phyloP scores from a whole-genome alignment of 345 rosid species.

The Citrus sinensis region DNA sequence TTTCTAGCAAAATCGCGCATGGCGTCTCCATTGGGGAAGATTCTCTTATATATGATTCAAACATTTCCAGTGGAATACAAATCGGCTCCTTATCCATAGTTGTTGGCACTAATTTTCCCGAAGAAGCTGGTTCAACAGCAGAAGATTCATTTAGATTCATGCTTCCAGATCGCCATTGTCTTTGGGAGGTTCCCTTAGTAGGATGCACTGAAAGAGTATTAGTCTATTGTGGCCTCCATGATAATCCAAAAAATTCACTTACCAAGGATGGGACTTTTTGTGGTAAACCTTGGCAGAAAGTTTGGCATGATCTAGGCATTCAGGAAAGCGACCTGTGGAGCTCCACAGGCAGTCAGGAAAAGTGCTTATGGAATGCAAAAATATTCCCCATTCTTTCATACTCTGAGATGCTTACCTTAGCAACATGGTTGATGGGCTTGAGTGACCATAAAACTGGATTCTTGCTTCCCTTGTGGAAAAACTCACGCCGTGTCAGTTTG shows the following conservation, averaged over 20 bases:
- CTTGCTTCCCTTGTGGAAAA: slow-evolving; percentile 66
- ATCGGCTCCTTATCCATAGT: slow-evolving; percentile 90
- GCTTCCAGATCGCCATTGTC: slow-evolving; percentile 96
- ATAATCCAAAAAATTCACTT: slow-evolving; percentile 76
- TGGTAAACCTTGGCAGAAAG: slow-evolving; percentile 83
- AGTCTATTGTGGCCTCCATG: slow-evolving; percentile 91
- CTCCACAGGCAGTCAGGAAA: slow-evolving; percentile 46
- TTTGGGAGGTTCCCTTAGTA: slow-evolving; percentile 95
- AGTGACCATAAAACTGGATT: slow-evolving; percentile 35
- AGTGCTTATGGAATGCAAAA: slow-evolving; percentile 93
- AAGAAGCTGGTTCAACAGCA: slow-evolving; percentile 28
- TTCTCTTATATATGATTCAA: slow-evolving; percentile 82
- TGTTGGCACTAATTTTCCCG: slow-evolving; percentile 70
- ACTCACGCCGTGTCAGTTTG: slow-evolving; percentile 77
- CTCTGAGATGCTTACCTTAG: slow-evolving; percentile 69
- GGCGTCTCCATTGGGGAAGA: slow-evolving; percentile 93
- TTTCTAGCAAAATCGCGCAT: slow-evolving; percentile 82
- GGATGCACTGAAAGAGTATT: slow-evolving; percentile 64
- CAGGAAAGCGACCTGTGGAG: slow-evolving; percentile 79
- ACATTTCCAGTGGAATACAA: slow-evolving; percentile 66
- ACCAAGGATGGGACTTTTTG: slow-evolving; percentile 79
- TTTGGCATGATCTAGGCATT: slow-evolving; percentile 67
- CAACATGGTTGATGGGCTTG: slow-evolving; percentile 94
- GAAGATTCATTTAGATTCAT: slow-evolving; percentile 52
- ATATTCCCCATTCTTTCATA: slow-evolving; percentile 73